Conservation (phyloP, 148 eudicot species). For the Polygonum maritimum region DNA sequence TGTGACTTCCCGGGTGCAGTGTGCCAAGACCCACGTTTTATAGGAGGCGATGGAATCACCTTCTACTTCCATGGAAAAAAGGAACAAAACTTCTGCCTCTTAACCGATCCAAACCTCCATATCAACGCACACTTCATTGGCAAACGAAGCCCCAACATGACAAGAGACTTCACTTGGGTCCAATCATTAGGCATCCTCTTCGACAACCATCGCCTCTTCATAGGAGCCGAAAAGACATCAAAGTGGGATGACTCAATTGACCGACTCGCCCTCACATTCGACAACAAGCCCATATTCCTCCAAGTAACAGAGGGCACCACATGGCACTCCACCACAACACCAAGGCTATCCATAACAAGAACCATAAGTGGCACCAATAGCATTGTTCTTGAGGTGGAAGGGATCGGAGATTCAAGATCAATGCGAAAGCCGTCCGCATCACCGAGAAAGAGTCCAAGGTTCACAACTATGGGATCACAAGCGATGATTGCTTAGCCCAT, state of each 20-base stretch:
- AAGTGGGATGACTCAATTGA: conserved; percentile 30
- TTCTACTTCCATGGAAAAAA: conserved; percentile 50
- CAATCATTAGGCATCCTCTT: conserved; percentile 40
- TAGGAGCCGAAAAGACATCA: conserved; percentile 36
- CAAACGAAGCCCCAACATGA: conserved; percentile 19
- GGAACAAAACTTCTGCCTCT: conserved; percentile 32
- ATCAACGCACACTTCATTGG: conserved; percentile 48
- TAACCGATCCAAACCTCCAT: conserved; percentile 39
- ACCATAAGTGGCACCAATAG: conserved; percentile 14
- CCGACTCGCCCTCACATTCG: conserved; percentile 25
- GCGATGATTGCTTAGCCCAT: conserved; percentile 40
- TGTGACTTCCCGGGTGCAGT: conserved; percentile 44
- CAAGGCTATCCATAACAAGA: conserved; percentile 25
- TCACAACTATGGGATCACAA: conserved; percentile 30
- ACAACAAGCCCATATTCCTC: conserved; percentile 23
- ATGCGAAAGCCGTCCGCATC: conserved; percentile 31
- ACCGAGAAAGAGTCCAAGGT: conserved; percentile 31
- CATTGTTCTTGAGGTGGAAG: conserved; percentile 23
- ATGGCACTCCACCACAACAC: conserved; percentile 19
- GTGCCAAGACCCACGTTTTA: conserved; percentile 46
- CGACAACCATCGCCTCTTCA: conserved; percentile 26
- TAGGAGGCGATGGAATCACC: conserved; percentile 40
- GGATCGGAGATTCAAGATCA: conserved; percentile 25
- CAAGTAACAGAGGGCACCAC: conserved; percentile 9
- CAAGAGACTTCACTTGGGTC: conserved; percentile 48